phyloP scores from a whole-genome alignment of 768 basidiomycete genomes.

The Boletus speciosus region DNA sequence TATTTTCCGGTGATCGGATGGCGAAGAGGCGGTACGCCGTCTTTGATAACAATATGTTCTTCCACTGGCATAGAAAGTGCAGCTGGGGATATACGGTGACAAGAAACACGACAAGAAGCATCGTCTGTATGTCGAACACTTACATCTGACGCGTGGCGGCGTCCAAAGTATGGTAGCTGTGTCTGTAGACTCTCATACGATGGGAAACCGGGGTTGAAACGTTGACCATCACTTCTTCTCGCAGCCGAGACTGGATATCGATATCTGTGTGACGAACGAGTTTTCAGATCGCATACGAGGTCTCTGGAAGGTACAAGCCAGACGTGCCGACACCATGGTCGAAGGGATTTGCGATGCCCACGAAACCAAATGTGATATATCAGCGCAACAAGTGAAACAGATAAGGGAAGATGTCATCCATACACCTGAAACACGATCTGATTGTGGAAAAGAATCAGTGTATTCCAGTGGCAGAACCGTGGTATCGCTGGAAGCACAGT shows the following conservation, averaged over 20 bases:
- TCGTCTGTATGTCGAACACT: neutral
- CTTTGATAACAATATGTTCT: slow-evolving; percentile 1
- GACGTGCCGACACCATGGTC: too few relatives aligned
- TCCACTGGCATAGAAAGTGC: neutral
- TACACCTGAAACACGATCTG: too few relatives aligned
- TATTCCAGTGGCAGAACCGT: too few relatives aligned
- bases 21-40: slow-evolving; percentile 1
- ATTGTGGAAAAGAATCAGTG: too few relatives aligned
- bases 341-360: neutral
- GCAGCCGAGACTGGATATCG: neutral
- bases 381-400: neutral
- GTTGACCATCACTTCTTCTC: neutral
- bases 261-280: slow-evolving; percentile 1
- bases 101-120: neutral
- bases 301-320: neutral
- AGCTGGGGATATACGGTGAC: slow-evolving; percentile 1
- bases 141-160: slow-evolving; percentile 5
- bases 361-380: neutral
- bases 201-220: neutral
- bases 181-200: slow-evolving; percentile 7
- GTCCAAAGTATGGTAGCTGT: slow-evolving; percentile 6
- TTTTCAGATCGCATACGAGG: slow-evolving; percentile 4
- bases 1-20: neutral
- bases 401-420: neutral
- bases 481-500: too few relatives aligned